Base-by-base conservation (phyloP, 345 rosid genomes). In the Salix caprea region DNA sequence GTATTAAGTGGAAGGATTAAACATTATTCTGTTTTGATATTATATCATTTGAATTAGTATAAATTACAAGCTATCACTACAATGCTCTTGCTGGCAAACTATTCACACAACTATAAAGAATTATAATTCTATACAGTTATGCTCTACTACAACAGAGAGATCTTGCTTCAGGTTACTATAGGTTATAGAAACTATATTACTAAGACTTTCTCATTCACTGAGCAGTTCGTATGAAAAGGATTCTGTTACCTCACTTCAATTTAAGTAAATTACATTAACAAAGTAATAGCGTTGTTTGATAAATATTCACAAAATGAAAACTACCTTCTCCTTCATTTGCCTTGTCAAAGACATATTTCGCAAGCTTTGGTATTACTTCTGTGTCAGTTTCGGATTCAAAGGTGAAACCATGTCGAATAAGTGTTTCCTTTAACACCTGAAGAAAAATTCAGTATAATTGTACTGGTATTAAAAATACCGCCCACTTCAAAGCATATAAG, bases 361-460 rank as follows among this genome's bases (percentile, higher is more conserved):
- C 97, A 76, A 95, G 97, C 88, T 95, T 93, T 11, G 99, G 97
- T 81, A 93, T 95, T 64, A 95, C 97, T 91, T 95, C 99, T 4
- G 96, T 91, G 83, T 93, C 99, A 37, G 96, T 95, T 42, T 95
- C 97, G 67, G 99, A 95, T 72, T 90, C 94, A 82, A 95, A 95
- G 40, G 86, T 85, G 84, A 89, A 95, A 18, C 99, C 97, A 84
- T 95, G 99, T 58, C 90, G 89, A 36, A 88, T 82, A 64, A 95
- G 79, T 6, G 90, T 95, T 76, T 93, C 87, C 83, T 89, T 93
- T 67, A 93, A 77, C 13, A 91, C 99, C 96, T 95, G 84, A 74
- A 79, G 61, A 74, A 68, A 70, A 56, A 39, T 5, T 65, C 46
- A 72, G 60, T 48, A 78, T 75, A 34, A 67, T 24, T 48, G 6